phyloP scores from a whole-genome alignment of 495 filamentous ascomycete species.

The Aspergillus carlsbadensis region DNA sequence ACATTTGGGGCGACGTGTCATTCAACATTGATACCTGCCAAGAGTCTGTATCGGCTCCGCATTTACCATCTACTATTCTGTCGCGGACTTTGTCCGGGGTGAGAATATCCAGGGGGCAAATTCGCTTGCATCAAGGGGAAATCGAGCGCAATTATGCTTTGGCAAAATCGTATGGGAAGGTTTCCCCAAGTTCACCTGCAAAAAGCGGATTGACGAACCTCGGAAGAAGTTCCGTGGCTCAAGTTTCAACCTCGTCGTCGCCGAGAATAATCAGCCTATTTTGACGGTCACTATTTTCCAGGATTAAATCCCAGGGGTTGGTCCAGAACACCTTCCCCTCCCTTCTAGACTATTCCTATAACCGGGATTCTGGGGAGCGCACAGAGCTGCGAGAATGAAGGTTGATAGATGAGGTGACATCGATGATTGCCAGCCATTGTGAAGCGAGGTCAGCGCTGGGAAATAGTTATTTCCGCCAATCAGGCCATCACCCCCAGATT shows the following conservation, averaged over 20 bases:
- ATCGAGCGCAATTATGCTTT: neutral
- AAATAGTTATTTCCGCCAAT: slow-evolving; percentile 11
- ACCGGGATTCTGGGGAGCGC: neutral
- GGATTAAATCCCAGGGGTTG: neutral
- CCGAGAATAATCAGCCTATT: slow-evolving; percentile 5
- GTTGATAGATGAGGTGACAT: neutral
- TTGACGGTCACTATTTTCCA: neutral
- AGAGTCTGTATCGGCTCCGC: slow-evolving; percentile 4
- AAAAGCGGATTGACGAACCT: neutral
- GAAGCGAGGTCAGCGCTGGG: neutral
- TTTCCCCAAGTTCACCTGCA: neutral
- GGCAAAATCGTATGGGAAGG: neutral
- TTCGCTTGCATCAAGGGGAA: neutral
- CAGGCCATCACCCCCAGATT: neutral
- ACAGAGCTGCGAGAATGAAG: neutral
- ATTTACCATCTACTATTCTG: neutral
- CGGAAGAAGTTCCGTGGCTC: neutral
- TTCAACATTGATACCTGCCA: neutral
- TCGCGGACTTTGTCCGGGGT: slow-evolving; percentile 8
- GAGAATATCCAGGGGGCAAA: neutral
- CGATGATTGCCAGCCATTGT: slow-evolving; percentile 10
- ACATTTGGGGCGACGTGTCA: slow-evolving; percentile 8
- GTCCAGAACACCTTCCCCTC: slow-evolving; percentile 1
- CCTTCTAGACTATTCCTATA: slow-evolving; percentile 3
- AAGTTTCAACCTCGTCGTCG: neutral